A percentile compares a stretch with the other conserved stretches of the same genome.
These are phyloP conservation scores for Hyaloscypha bicolor DNA, from an alignment of 495 filamentous ascomycete genomes.

Conservation along the genomic window DNA sequence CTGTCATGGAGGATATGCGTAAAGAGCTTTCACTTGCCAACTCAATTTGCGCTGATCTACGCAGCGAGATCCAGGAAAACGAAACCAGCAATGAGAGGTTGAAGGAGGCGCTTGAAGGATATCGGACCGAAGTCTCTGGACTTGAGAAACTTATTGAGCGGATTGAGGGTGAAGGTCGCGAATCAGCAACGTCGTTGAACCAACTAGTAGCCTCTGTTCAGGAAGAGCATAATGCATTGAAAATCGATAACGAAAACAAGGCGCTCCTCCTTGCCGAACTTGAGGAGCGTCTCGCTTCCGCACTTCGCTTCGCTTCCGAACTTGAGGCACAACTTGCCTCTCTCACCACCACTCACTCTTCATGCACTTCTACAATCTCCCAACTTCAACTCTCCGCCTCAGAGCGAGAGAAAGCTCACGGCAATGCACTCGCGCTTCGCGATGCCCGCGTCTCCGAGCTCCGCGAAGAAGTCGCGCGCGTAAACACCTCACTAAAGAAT, in stretches of 20 bases:
- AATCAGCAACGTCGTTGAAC: slow-evolving; percentile 35
- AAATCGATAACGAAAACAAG: slow-evolving; percentile 22
- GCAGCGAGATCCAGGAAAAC: slow-evolving; percentile 57
- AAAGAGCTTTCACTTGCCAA: slow-evolving; percentile 49
- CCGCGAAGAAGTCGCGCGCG: slow-evolving; percentile 38
- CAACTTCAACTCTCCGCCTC: slow-evolving; percentile 1
- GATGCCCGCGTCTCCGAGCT: slow-evolving; percentile 47
- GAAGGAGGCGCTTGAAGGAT: slow-evolving; percentile 61
- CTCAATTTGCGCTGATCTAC: slow-evolving; percentile 49
- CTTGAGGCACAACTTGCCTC: slow-evolving; percentile 23
- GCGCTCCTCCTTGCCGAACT: slow-evolving; percentile 42
- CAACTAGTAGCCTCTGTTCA: slow-evolving; percentile 35
- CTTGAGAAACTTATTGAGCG: slow-evolving; percentile 62
- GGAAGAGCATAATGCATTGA: slow-evolving; percentile 26
- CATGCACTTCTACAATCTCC: slow-evolving; percentile 7
- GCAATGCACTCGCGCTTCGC: slow-evolving; percentile 42
- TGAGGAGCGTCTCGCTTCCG: slow-evolving; percentile 32
- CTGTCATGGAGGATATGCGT: slow-evolving; percentile 42
- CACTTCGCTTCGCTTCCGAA: not conserved
- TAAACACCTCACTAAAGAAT: slow-evolving; percentile 38
- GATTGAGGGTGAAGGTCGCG: slow-evolving; percentile 58
- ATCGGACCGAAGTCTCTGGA: slow-evolving; percentile 62
- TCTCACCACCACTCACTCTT: slow-evolving; percentile 8
- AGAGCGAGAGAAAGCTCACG: slow-evolving; percentile 37
- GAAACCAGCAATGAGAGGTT: slow-evolving; percentile 61